These are phyloP conservation scores for Aspergillus hortae DNA, from an alignment of 2,329 filamentous ascomycete genomes.

Conservation along the genomic window DNA sequence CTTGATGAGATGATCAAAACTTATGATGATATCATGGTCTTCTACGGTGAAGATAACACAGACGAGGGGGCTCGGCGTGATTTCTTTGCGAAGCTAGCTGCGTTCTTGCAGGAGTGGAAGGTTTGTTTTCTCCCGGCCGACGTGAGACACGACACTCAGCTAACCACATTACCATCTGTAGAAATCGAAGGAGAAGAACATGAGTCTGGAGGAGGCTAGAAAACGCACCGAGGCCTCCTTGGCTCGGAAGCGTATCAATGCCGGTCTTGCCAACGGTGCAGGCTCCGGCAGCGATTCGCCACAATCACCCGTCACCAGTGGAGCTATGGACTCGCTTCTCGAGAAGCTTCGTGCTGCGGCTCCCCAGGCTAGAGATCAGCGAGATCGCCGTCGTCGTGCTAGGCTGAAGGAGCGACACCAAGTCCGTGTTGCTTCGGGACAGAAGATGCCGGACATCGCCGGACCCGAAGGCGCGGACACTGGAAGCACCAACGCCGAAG, in stretches of 20 bases:
- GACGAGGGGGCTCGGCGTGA: slow-evolving; percentile 92
- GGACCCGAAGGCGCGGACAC: slow-evolving; percentile 57
- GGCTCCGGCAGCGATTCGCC: slow-evolving; percentile 45
- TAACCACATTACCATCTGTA: slow-evolving; percentile 25
- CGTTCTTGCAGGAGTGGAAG: slow-evolving; percentile 91
- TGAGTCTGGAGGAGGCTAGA: slow-evolving; percentile 73
- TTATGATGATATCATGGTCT: slow-evolving; percentile 93
- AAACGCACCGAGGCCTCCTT: slow-evolving; percentile 86
- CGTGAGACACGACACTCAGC: not conserved
- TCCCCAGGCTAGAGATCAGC: slow-evolving; percentile 81
- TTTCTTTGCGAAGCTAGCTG: slow-evolving; percentile 90
- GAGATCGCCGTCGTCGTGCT: slow-evolving; percentile 81
- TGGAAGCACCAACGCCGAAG: slow-evolving; percentile 48
- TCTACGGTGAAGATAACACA: slow-evolving; percentile 88
- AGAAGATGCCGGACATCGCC: slow-evolving; percentile 71
- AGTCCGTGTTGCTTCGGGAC: slow-evolving; percentile 82
- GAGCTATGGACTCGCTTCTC: slow-evolving; percentile 92
- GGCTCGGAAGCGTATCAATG: slow-evolving; percentile 71
- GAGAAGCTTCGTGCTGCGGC: slow-evolving; percentile 93
- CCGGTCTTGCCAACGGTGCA: slow-evolving; percentile 64
- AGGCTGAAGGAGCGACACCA: slow-evolving; percentile 88
- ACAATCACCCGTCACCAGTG: slow-evolving; percentile 68
- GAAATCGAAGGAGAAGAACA: slow-evolving; percentile 92
- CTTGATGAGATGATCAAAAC: slow-evolving; percentile 87
- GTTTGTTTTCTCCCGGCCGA: slow-evolving; percentile 29